Percentiles rank a stretch among this genome's conserved stretches.
Evolutionary conservation across 75 land plant species (phyloP).

Genomic region (Selaginella moellendorffii): DNA sequence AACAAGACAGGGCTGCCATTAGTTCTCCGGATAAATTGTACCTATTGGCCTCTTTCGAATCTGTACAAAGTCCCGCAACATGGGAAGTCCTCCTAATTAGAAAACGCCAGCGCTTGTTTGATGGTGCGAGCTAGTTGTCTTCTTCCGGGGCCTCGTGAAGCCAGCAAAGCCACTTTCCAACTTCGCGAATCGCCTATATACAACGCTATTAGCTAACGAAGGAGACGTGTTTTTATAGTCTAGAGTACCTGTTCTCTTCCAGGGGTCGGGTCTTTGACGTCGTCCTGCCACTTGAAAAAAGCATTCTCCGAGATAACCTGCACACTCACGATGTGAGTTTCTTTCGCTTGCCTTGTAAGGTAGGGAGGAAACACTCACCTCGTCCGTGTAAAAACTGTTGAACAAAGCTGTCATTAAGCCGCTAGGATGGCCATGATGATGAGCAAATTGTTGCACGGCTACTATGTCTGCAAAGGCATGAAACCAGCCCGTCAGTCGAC

Average conservation of each 20-base stretch:
- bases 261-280: conserved; percentile 24
- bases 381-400: conserved; percentile 16
- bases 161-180: conserved; percentile 22
- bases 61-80: background rate
- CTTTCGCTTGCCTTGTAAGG: no score
- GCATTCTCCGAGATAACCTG: conserved; percentile 30
- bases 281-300: conserved; percentile 23
- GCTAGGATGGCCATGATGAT: conserved; percentile 22
- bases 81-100: background rate
- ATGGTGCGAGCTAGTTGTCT: background rate
- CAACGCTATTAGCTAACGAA: background rate
- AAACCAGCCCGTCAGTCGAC: no score
- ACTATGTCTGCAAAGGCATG: conserved; percentile 19
- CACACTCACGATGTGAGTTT: background rate
- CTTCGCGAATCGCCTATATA: conserved; percentile 21
- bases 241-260: conserved; percentile 24
- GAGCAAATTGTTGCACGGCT: conserved; percentile 25
- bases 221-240: no score
- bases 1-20: no score
- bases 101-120: no score
- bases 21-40: background rate
- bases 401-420: conserved; percentile 22
- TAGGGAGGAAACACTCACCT: conserved; percentile 14
- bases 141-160: conserved; percentile 20
- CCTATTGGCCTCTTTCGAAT: background rate